Conservation (phyloP, 2,329 filamentous ascomycete species). For the Ascochyta pisi region DNA sequence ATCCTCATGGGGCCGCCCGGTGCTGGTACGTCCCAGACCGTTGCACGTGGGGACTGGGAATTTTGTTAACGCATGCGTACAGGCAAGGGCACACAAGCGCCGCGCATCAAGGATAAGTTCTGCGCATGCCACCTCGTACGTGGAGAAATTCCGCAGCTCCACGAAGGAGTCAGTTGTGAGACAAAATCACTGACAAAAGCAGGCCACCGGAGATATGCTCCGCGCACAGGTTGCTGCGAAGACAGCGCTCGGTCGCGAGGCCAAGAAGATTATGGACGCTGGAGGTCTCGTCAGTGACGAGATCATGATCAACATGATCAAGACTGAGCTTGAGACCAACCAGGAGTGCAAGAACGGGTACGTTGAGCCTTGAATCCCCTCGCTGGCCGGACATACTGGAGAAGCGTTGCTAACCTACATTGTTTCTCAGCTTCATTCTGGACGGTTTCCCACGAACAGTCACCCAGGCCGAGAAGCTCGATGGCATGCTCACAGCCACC, state of each 20-base stretch:
- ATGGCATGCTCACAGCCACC: conserved; percentile 83
- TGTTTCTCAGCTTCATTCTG: conserved; percentile 81
- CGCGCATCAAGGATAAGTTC: conserved; percentile 98
- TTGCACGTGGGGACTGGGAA: background rate
- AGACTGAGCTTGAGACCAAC: conserved; percentile 93
- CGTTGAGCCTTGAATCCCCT: conserved; percentile 3
- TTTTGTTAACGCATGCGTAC: conserved; percentile 37
- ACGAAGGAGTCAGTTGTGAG: background rate
- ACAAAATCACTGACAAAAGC: conserved; percentile 30
- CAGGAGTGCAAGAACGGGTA: conserved; percentile 96
- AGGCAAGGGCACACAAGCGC: conserved; percentile 99
- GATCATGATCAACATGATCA: conserved; percentile 99
- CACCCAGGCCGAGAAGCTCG: conserved; percentile 90
- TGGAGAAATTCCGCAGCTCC: conserved; percentile 4
- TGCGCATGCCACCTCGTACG: conserved; percentile 94
- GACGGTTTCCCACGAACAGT: conserved; percentile 98
- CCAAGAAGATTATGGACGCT: conserved; percentile 99
- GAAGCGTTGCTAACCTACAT: background rate
- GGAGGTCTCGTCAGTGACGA: conserved; percentile 97
- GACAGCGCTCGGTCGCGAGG: conserved; percentile 90
- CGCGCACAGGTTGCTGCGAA: conserved; percentile 98
- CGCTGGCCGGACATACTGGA: background rate
- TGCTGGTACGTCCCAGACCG: conserved; percentile 72
- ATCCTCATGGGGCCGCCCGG: conserved; percentile 97
- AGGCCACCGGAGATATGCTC: conserved; percentile 99